These are phyloP conservation scores for Quercus mongolica DNA, from an alignment of 306 rosid genomes.

Conservation along the genomic window DNA sequence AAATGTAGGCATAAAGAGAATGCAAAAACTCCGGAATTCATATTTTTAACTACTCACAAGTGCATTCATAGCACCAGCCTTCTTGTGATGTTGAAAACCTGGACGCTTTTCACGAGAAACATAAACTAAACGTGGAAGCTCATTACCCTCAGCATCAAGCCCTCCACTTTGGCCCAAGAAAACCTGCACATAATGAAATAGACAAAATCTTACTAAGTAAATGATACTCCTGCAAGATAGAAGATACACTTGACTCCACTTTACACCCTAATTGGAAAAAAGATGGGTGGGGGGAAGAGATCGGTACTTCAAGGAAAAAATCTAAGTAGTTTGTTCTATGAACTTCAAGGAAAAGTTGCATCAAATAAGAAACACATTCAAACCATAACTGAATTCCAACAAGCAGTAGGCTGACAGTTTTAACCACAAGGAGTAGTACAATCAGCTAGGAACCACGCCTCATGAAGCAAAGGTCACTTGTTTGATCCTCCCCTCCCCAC, in stretches of 20 bases:
- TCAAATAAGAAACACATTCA: background rate
- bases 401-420: background rate
- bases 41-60: conserved; percentile 56
- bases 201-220: conserved; percentile 2
- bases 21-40: background rate
- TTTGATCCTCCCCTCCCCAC: too few relatives aligned
- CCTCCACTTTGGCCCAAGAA: conserved; percentile 99
- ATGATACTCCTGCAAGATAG: background rate
- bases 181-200: conserved; percentile 48
- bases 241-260: background rate
- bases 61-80: conserved; percentile 99
- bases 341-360: background rate
- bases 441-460: too few relatives aligned
- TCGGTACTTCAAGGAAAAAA: too few relatives aligned
- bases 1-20: background rate
- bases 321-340: too few relatives aligned
- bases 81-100: conserved; percentile 98
- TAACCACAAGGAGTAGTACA: too few relatives aligned
- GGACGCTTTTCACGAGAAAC: conserved; percentile 99
- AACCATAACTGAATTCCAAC: background rate
- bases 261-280: background rate
- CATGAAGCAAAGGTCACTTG: background rate
- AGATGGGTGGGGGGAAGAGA: too few relatives aligned
- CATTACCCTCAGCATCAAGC: conserved; percentile 94
- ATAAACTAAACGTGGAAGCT: conserved; percentile 86